Evolutionary conservation across 78 protist species (phyloP).

Genomic region (Bigelowiella natans): DNA sequence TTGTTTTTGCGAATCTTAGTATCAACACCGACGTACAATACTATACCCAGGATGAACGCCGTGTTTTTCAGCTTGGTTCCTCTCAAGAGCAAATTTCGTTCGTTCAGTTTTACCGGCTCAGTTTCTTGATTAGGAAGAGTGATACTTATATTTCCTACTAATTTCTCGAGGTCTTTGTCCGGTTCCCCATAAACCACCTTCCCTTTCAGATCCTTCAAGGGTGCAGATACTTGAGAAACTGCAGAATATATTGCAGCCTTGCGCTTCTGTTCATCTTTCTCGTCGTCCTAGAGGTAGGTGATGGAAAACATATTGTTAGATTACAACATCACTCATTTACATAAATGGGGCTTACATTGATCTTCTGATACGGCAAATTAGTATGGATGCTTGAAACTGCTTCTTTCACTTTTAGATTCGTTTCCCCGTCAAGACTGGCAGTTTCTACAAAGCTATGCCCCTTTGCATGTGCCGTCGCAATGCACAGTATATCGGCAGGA

Average conservation of each 20-base stretch:
- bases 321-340: not conserved
- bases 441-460: slow-evolving; percentile 16
- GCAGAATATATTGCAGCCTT: not conserved
- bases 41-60: slow-evolving; percentile 42
- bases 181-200: not conserved
- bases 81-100: slow-evolving; percentile 11
- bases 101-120: not conserved
- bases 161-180: not conserved
- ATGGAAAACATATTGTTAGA: not conserved
- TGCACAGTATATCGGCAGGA: not conserved
- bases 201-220: not conserved
- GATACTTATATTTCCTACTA: not conserved
- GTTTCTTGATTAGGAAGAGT: not conserved
- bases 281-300: not conserved
- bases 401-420: slow-evolving; percentile 9
- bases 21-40: slow-evolving; percentile 45
- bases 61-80: slow-evolving; percentile 69
- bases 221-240: not conserved
- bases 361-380: not conserved
- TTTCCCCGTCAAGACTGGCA: slow-evolving; percentile 37
- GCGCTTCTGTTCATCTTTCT: not conserved
- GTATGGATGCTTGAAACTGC: not conserved
- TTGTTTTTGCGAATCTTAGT: slow-evolving; percentile 33
- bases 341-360: not conserved
- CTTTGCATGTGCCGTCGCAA: not conserved